A percentile compares a stretch with the other conserved stretches of the same genome.
phyloP scores from a whole-genome alignment of 345 rosid genomes.

The Eucalyptus sp. region DNA sequence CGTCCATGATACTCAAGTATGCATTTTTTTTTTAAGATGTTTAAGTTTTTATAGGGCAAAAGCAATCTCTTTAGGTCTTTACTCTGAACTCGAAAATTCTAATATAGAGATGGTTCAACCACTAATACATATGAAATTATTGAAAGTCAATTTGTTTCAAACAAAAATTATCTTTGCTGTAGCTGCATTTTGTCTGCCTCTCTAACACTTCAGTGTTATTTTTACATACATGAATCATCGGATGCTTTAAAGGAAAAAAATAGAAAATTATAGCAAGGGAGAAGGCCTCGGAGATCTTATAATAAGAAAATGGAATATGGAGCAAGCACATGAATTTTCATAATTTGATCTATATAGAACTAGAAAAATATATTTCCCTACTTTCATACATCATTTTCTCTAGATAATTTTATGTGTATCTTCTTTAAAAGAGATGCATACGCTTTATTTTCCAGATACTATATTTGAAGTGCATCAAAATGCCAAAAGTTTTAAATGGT shows the following conservation, averaged over 20 bases:
- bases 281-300: background rate
- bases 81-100: background rate
- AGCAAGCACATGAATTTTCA: background rate
- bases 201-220: background rate
- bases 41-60: background rate
- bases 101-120: rapidly evolving
- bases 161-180: background rate
- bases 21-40: too few species aligned
- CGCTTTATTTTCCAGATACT: background rate
- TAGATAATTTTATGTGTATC: background rate
- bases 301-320: background rate
- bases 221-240: background rate
- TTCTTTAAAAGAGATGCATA: background rate
- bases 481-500: background rate
- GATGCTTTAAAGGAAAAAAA: background rate
- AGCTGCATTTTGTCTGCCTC: background rate
- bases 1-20: too few species aligned
- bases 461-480: background rate
- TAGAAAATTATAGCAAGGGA: background rate
- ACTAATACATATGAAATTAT: background rate
- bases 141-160: background rate
- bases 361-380: background rate
- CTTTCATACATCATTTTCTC: background rate
- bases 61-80: background rate
- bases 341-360: background rate